Conservation (phyloP, 768 basidiomycete genomes). For the Mycena belliarum region DNA sequence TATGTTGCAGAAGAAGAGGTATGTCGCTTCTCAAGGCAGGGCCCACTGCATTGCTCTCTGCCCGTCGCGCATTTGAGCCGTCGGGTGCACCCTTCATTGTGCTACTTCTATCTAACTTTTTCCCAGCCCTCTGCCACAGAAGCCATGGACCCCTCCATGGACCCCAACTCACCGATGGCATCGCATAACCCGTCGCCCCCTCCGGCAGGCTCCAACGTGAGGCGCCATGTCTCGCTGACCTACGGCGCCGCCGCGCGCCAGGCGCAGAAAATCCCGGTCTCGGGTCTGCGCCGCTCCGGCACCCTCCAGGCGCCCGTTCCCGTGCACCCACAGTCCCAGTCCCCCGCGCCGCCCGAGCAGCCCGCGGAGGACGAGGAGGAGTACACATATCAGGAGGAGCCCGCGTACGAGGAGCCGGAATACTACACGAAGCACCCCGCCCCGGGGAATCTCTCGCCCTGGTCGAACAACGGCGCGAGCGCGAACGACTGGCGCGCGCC, state of each 20-base stretch:
- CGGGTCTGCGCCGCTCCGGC: constrained; percentile 72
- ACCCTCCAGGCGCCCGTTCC: constrained; percentile 64
- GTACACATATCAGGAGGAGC: constrained; percentile 50
- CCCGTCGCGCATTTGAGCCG: no score
- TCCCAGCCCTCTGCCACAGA: constrained; percentile 42
- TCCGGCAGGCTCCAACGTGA: constrained; percentile 67
- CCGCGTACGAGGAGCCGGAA: constrained; percentile 59
- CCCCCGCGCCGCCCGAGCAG: constrained; percentile 41
- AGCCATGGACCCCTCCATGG: constrained; percentile 43
- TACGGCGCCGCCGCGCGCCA: constrained; percentile 61
- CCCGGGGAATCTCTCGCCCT: constrained; percentile 61
- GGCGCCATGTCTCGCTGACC: constrained; percentile 79
- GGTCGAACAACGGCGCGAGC: constrained; percentile 37
- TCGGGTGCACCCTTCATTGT: background rate
- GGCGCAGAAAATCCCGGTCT: constrained; percentile 46
- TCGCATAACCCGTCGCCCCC: constrained; percentile 76
- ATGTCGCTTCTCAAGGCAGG: constrained; percentile 25
- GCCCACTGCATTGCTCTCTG: constrained; percentile 3
- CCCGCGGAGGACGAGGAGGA: constrained; percentile 57
- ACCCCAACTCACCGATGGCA: constrained; percentile 59
- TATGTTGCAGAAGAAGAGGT: constrained; percentile 74
- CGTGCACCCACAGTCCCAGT: constrained; percentile 29
- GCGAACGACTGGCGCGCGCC: constrained; percentile 26
- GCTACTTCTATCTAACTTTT: constrained; percentile 9
- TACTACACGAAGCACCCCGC: constrained; percentile 43